Evolutionary conservation across 2,329 filamentous ascomycete genomes (phyloP), one percentile per base, ranked within the genome.

Genomic region (Fusarium avenaceum): DNA sequence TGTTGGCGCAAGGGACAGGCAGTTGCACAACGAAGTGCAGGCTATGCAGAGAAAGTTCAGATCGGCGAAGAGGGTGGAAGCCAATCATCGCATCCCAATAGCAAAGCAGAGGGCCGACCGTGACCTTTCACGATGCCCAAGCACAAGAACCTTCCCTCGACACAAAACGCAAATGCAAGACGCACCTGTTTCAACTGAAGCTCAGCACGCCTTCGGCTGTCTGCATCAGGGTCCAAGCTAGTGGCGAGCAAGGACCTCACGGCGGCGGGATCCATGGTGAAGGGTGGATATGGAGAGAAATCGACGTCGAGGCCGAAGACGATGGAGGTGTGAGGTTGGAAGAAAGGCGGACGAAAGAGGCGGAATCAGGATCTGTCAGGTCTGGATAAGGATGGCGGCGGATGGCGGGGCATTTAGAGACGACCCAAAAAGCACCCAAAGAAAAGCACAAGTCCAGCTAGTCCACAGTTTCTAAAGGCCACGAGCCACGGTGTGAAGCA

Each of bases 171-270:
- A 68, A 57, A 56, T 24, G 44, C 42, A 60, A 64, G 43, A 73
- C 89, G 78, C 85, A 95, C 92, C 84, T 90, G 86, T 85, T 94
- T 94, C 74, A 96, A 86, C 81, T 95, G 90, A 73, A 91, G 82
- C 84, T 96, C 92, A 78, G 92, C 91, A 80, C 89, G 86, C 77
- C 90, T 88, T 80, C 92, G 87, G 79, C 87, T 87, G 77, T 93
- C 91, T 76, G 90, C 87, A 81, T 93, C 90, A 72, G 89, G 80
- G 77, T 90, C 89, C 79, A 94, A 88, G 72, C 91, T 94, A 77
- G 90, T 89, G 78, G 89, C 86, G 77, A 95, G 90, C 83, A 92
- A 90, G 84, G 87, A 89, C 83, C 92, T 87, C 80, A 95, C 85
- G 79, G 87, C 87, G 79, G 87, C 85, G 80, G 87, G 87, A 85